Base-by-base conservation (phyloP, 768 basidiomycete species). In the Gymnopilus junonius region DNA sequence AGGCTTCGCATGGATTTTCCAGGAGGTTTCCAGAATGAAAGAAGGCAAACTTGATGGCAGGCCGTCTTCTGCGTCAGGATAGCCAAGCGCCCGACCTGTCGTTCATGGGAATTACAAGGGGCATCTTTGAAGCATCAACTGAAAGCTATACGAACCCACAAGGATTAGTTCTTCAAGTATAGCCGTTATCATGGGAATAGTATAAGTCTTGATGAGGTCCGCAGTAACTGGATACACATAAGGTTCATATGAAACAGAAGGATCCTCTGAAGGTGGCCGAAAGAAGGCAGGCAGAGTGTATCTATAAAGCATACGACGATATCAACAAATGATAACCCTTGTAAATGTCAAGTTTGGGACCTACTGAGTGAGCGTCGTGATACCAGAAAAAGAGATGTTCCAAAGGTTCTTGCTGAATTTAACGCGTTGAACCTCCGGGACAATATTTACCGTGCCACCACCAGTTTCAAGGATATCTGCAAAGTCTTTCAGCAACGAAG, bases 331-430 rank as follows among this genome's bases (percentile, higher is more conserved):
- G n/a, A n/a, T n/a, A n/a, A n/a, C n/a, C n/a, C n/a, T n/a, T n/a
- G n/a, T n/a, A n/a, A 39, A 8, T 27, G 31, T 32, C 20, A 45
- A 23, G n/a, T n/a, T n/a, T n/a, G 12, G 31, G 10, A 67, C 74
- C 17, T 67, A 80, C 72, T 81, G 75, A 0, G 83, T 81, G 37
- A 90, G 77, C 0, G 87, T 84, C 0, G 85, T 70, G 55, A 83
- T 75, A 6, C 83, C 81, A 4, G 86, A 82, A 65, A 89, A 83
- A 1, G 78, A 77, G 43, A 86, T 76, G 67, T 88, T 90, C 88
- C 85, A 88, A 48, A 88, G 79, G 65, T 88, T 88, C 76, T 90
- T 90, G 2, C 74, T 65, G 64, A 84, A 90, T 69, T 88, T 89
- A 63, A 77, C 70, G 8, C 87, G 80, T 67, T 88, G 87, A 17